Evolutionary conservation across 371 early-diverging fungal genomes (phyloP).

Genomic region (Mucor ambiguus): DNA sequence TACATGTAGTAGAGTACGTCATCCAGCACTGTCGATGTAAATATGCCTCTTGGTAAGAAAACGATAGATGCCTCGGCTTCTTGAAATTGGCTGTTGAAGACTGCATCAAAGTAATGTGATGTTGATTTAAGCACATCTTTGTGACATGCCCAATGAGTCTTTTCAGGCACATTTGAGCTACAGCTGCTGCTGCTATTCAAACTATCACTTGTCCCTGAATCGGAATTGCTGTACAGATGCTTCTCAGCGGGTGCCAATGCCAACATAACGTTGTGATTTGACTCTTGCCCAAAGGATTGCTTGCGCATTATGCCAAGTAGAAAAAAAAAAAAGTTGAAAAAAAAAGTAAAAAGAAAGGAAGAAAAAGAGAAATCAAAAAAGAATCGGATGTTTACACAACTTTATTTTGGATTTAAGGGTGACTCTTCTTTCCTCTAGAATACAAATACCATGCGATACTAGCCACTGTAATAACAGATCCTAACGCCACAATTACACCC

Average conservation of each 20-base stretch:
- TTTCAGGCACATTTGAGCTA: constrained; percentile 19
- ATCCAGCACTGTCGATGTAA: constrained; percentile 31
- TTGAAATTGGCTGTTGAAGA: constrained; percentile 43
- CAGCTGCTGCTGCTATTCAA: background rate
- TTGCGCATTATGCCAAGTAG: no score
- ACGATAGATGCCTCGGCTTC: constrained; percentile 41
- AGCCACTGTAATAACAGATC: constrained; percentile 40
- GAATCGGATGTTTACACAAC: constrained; percentile 15
- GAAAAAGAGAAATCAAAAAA: constrained; percentile 11
- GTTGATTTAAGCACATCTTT: constrained; percentile 36
- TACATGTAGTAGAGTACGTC: constrained; percentile 40
- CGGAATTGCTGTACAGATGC: background rate
- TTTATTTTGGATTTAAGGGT: constrained; percentile 12
- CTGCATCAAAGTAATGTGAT: constrained; percentile 43
- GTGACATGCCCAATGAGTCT: constrained; percentile 36
- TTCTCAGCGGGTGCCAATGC: constrained; percentile 23
- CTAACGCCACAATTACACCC: constrained; percentile 30
- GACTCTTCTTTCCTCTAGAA: constrained; percentile 20
- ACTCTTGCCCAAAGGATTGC: background rate
- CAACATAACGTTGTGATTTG: constrained; percentile 33
- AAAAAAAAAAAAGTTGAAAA: no score
- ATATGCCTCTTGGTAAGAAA: constrained; percentile 37
- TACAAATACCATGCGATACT: constrained; percentile 42
- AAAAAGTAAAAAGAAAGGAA: constrained; percentile 11
- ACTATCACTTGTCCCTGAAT: background rate